These are phyloP conservation scores for Tolypocladium paradoxum DNA, from an alignment of 2,329 filamentous ascomycete genomes.

Conservation along the genomic window DNA sequence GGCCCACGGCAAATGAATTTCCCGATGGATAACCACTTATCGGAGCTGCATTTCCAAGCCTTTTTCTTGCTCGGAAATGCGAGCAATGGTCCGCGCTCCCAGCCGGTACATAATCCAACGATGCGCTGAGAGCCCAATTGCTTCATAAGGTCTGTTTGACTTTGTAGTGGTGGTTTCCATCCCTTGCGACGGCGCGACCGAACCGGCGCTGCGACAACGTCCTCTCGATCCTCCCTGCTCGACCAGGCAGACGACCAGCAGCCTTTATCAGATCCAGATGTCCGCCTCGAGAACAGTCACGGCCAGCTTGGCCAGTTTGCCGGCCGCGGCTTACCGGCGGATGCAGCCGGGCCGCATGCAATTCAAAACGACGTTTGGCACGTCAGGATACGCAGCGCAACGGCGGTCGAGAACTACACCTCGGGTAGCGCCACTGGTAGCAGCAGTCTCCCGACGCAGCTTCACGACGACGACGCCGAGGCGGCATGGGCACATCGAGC, in stretches of 20 bases:
- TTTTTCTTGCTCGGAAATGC: conserved; percentile 2
- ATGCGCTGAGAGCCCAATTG: conserved; percentile 1
- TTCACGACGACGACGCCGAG: conserved; percentile 56
- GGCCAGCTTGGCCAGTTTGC: conserved; percentile 21
- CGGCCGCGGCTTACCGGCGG: conserved; percentile 17
- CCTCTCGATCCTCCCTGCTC: not conserved
- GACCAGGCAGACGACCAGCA: not conserved
- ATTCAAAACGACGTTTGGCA: conserved; percentile 3
- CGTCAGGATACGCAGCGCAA: conserved; percentile 10
- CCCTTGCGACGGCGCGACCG: not conserved
- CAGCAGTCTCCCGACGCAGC: conserved; percentile 23
- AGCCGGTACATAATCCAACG: not conserved
- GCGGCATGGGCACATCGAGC: conserved; percentile 68
- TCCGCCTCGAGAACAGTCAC: conserved; percentile 21
- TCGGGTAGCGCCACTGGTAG: conserved; percentile 6
- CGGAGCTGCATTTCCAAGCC: conserved; percentile 8
- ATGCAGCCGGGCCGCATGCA: conserved; percentile 13
- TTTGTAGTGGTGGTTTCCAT: not conserved
- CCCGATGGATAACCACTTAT: conserved; percentile 14
- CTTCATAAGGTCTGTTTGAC: not conserved
- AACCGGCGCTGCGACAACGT: not conserved
- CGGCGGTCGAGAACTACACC: conserved; percentile 6
- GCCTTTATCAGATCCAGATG: conserved; percentile 10
- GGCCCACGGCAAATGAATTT: conserved; percentile 23
- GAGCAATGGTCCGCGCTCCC: not conserved